Percentiles rank a stretch among this genome's conserved stretches.
phyloP scores from a whole-genome alignment of 1,284 basidiomycete genomes.

The Cutaneotrichosporon sp. region DNA sequence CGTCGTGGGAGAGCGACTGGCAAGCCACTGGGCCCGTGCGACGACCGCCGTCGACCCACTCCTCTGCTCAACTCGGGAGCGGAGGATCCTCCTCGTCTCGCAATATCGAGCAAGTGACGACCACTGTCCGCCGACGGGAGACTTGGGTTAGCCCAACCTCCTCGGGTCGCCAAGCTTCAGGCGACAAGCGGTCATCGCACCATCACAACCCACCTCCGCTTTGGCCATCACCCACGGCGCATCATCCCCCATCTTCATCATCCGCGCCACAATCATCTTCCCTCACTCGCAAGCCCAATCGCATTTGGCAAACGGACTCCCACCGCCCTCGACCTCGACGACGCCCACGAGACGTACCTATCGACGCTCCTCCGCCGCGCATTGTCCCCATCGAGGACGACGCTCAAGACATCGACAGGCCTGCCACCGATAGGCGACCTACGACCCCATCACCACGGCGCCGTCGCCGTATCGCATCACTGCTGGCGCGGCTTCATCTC shows the following conservation, averaged over 20 bases:
- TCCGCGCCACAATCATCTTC: background rate
- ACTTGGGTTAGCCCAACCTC: background rate
- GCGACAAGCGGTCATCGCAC: background rate
- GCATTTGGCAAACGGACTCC: background rate
- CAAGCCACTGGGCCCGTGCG: background rate
- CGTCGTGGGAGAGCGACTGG: background rate
- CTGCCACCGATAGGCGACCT: background rate
- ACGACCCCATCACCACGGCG: background rate
- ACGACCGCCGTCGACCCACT: background rate
- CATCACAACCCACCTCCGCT: background rate
- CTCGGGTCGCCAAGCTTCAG: background rate
- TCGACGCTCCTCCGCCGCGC: background rate
- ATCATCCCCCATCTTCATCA: background rate
- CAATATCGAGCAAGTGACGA: background rate
- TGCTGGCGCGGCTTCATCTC: background rate
- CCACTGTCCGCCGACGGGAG: background rate
- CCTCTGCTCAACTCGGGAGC: background rate
- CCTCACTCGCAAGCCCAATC: background rate
- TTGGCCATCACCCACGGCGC: background rate
- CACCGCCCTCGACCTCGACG: background rate
- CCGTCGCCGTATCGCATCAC: background rate
- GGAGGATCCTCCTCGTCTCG: background rate
- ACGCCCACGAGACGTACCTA: background rate
- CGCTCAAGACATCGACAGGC: background rate
- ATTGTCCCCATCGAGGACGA: background rate